A percentile compares a stretch with the other conserved stretches of the same genome.
These are phyloP conservation scores for Exophiala spinifera DNA, from an alignment of 2,329 filamentous ascomycete genomes.

Conservation along the genomic window DNA sequence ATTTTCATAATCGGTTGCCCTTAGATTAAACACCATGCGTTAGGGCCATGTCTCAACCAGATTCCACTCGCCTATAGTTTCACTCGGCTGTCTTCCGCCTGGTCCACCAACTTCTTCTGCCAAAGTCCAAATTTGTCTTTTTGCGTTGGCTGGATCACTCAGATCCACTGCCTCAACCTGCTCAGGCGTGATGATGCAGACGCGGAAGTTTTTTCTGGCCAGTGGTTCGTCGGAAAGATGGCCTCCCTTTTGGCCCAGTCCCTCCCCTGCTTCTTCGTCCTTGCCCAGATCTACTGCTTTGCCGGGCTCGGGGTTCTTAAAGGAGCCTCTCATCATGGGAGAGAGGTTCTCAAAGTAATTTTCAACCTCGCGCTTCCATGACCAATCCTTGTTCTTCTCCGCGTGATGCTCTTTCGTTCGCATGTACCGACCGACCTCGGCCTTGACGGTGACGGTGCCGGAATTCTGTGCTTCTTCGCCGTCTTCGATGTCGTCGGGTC, in stretches of 20 bases:
- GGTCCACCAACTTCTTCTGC: constrained; percentile 44
- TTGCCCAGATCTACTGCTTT: constrained; percentile 54
- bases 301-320: constrained; percentile 70
- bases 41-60: constrained; percentile 65
- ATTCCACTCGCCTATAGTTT: constrained; percentile 56
- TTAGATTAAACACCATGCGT: background rate
- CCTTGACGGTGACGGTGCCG: constrained; percentile 58
- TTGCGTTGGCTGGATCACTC: constrained; percentile 60
- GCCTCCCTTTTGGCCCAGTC: constrained; percentile 62
- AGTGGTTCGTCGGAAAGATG: constrained; percentile 64
- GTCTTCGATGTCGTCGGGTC: constrained; percentile 60
- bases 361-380: constrained; percentile 74
- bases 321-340: constrained; percentile 72
- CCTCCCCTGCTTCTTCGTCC: constrained; percentile 41
- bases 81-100: constrained; percentile 32
- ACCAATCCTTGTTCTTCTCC: constrained; percentile 57
- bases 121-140: constrained; percentile 67
- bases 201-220: constrained; percentile 74
- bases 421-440: constrained; percentile 63
- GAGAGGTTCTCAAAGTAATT: constrained; percentile 87
- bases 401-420: constrained; percentile 22
- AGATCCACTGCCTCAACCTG: constrained; percentile 74
- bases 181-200: constrained; percentile 80
- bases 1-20: background rate
- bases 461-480: constrained; percentile 49